Evolutionary conservation across 108 stramenopile species (phyloP).

Genomic region (Thalassiosira profunda): DNA sequence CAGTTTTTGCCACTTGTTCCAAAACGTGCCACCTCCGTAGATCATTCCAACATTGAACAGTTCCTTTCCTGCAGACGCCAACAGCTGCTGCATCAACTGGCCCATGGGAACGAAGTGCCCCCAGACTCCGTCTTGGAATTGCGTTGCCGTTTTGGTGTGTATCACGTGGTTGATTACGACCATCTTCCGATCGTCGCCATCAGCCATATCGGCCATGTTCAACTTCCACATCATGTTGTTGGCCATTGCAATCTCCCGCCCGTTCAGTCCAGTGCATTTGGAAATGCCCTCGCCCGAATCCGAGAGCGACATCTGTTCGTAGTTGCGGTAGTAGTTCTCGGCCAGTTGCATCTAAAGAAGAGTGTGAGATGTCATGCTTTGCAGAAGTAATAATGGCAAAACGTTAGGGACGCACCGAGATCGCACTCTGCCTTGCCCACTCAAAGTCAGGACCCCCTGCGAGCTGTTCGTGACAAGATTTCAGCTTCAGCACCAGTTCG

Average conservation of each 20-base stretch:
- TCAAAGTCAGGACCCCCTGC: conserved; percentile 5
- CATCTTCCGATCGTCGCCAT: conserved; percentile 4
- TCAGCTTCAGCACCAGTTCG: conserved; percentile 8
- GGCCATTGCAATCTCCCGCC: conserved; percentile 10
- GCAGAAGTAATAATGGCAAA: neutral
- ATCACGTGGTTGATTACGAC: conserved; percentile 9
- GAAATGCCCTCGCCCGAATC: neutral
- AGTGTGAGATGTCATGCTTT: neutral
- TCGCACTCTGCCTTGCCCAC: conserved; percentile 16
- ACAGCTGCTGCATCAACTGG: conserved; percentile 7
- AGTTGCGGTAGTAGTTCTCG: conserved; percentile 22
- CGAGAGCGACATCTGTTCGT: conserved; percentile 2
- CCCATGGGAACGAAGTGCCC: conserved; percentile 14
- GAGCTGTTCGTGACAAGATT: neutral
- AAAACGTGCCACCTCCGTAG: conserved; percentile 12
- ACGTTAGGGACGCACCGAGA: neutral
- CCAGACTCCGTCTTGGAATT: conserved; percentile 12
- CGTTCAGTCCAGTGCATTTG: conserved; percentile 7
- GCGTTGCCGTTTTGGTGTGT: conserved; percentile 24
- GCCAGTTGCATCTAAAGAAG: conserved; percentile 16
- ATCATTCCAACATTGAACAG: conserved; percentile 10
- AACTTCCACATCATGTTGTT: conserved; percentile 5
- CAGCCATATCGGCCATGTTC: neutral
- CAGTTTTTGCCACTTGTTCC: conserved; percentile 11
- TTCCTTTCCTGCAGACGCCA: neutral